Evolutionary conservation across 1,139 yeast species (phyloP).

Genomic region (Debaryomyces singareniensis): DNA sequence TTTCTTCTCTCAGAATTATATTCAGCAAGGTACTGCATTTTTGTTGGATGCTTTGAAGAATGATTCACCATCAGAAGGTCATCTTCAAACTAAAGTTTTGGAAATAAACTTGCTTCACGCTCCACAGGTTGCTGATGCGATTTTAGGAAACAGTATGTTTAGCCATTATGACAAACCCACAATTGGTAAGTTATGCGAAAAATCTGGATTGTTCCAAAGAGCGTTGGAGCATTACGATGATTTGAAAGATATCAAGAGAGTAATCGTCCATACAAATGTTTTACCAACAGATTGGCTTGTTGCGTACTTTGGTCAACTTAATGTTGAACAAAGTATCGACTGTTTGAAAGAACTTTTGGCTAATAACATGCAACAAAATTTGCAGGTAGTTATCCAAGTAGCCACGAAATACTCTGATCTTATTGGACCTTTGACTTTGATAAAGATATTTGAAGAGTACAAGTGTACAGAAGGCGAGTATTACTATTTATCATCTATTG

Average conservation of each 20-base stretch:
- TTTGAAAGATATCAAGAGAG: slow-evolving; percentile 91
- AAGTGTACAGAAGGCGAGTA: slow-evolving; percentile 90
- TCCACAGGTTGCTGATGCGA: slow-evolving; percentile 99
- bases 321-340: slow-evolving; percentile 87
- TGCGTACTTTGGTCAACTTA: slow-evolving; percentile 84
- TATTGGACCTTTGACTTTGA: slow-evolving; percentile 78
- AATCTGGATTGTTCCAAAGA: slow-evolving; percentile 88
- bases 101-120: slow-evolving; percentile 93
- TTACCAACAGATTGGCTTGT: slow-evolving; percentile 94
- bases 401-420: slow-evolving; percentile 95
- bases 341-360: slow-evolving; percentile 83
- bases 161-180: slow-evolving; percentile 92
- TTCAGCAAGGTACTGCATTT: slow-evolving; percentile 99
- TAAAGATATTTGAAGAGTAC: slow-evolving; percentile 89
- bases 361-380: slow-evolving; percentile 75
- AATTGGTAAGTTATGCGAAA: slow-evolving; percentile 87
- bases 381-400: slow-evolving; percentile 92
- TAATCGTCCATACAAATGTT: slow-evolving; percentile 78
- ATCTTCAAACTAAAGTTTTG: slow-evolving; percentile 87
- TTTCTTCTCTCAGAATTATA: slow-evolving; percentile 87
- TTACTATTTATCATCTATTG: slow-evolving; percentile 88
- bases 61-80: slow-evolving; percentile 93
- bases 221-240: slow-evolving; percentile 96
- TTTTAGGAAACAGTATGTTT: slow-evolving; percentile 92
- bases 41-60: slow-evolving; percentile 91